Base-by-base conservation (phyloP, 2,329 filamentous ascomycete species). In the Neofusicoccum sp. region DNA sequence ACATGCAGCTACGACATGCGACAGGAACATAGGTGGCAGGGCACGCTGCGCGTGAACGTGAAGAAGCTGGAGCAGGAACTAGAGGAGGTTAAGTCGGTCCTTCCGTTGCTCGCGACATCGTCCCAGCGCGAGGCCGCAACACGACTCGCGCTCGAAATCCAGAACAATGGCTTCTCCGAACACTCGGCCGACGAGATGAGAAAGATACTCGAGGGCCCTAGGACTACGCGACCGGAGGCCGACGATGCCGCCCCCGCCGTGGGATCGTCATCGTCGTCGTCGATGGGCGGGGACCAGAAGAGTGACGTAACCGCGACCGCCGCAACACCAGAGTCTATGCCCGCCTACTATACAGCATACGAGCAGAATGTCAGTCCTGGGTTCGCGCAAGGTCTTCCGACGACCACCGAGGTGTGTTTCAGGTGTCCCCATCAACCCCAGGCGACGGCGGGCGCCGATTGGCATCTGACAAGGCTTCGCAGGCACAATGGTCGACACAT, bases 1-100 rank as follows among this genome's bases (percentile, higher is more conserved):
- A 68, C 66, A 8, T 75, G 73, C 58, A 67, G 73, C 16, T 75
- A 75, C 62, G 73, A 75, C 62, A 71, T 75, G 40, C 71, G 71
- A 26, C 72, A 75, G 62, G 73, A 75, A 63, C 72, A 72, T 7
- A 73, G 74, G 62, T 74, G 72, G 31, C 74, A 72, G 9, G 74
- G 72, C 34, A 72, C 74, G 54, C 48, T 75, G 63, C 68, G 73
- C 16, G 72, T 72, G 31, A 72, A 75, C 63, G 72, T 75, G 7
- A 67, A 71, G 57, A 68, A 72, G 36, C 61, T 75, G 53, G 71
- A 70, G 28, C 74, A 73, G 63, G 73, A 75, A 51, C 60, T 74
- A n/a, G 72, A 75, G 41, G 73, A 75, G 58, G 70, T 74, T 68
- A 74, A 72, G 63, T 74, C 73, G 3, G 67, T 75, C 20, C 65